Conservation (phyloP, 306 rosid genomes). For the Dryas alaskensis region DNA sequence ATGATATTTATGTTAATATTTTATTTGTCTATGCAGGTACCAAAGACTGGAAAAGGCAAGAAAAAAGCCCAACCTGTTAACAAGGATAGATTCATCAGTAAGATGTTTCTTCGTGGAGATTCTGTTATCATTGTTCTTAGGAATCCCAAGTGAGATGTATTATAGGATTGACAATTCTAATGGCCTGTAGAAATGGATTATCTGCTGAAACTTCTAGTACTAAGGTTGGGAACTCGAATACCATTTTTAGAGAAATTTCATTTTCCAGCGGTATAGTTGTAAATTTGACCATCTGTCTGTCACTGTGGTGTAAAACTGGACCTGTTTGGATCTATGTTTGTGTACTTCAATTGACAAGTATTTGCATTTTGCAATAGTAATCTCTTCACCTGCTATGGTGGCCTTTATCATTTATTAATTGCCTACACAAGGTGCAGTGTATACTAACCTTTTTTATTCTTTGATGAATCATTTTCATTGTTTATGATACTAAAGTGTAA, state of each 20-base stretch:
- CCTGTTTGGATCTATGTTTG: background rate
- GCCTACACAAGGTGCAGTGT: too few species aligned
- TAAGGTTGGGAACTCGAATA: background rate
- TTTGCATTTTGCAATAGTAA: background rate
- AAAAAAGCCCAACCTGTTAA: slow-evolving; percentile 84
- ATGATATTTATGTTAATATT: background rate
- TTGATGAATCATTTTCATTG: too few species aligned
- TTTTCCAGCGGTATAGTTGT: background rate
- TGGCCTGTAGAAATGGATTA: background rate
- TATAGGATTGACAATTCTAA: background rate
- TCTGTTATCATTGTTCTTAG: slow-evolving; percentile 89
- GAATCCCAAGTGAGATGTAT: slow-evolving; percentile 67
- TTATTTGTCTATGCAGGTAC: slow-evolving; percentile 43
- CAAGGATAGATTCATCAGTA: slow-evolving; percentile 90
- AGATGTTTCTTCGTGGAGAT: slow-evolving; percentile 88
- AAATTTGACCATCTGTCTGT: too few species aligned
- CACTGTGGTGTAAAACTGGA: background rate
- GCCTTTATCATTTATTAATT: too few species aligned
- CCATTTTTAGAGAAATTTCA: background rate
- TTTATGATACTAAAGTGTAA: too few species aligned
- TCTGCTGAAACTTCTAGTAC: background rate
- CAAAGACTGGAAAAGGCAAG: slow-evolving; percentile 89
- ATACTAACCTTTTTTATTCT: too few species aligned
- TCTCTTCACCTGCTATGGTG: background rate
- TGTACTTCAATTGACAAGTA: background rate